A percentile compares a stretch with the other conserved stretches of the same genome.
These are phyloP conservation scores for Fusarium guadeloupense DNA, from an alignment of 2,329 filamentous ascomycete species.

Conservation along the genomic window DNA sequence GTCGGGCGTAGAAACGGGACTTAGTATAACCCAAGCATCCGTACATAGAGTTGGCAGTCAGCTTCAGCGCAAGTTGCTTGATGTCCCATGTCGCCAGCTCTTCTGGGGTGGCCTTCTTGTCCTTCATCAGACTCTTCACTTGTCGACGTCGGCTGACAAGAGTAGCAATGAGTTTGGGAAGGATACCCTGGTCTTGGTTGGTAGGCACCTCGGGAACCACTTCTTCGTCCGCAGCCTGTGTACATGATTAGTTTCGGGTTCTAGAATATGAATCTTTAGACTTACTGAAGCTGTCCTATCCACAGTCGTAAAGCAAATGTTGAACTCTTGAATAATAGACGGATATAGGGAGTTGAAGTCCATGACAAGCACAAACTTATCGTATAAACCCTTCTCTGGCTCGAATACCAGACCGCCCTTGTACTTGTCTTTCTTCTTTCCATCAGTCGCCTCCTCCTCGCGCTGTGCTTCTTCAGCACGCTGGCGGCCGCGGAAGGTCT, in stretches of 20 bases:
- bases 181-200: conserved; percentile 81
- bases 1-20: conserved; percentile 95
- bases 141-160: conserved; percentile 88
- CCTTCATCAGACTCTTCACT: conserved; percentile 97
- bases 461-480: conserved; percentile 75
- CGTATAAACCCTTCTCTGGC: conserved; percentile 95
- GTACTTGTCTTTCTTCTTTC: conserved; percentile 99
- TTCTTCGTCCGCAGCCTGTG: conserved; percentile 77
- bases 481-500: conserved; percentile 78
- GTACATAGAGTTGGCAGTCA: conserved; percentile 99
- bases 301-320: conserved; percentile 99
- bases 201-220: conserved; percentile 86
- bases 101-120: conserved; percentile 84
- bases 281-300: conserved; percentile 78
- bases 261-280: conserved; percentile 5
- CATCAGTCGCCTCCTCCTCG: conserved; percentile 74
- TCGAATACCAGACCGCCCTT: conserved; percentile 99
- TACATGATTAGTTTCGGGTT: conserved; percentile 41
- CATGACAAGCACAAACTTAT: conserved; percentile 99
- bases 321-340: conserved; percentile 98
- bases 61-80: conserved; percentile 94
- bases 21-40: conserved; percentile 97
- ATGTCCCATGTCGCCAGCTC: conserved; percentile 96
- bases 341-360: conserved; percentile 99
- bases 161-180: conserved; percentile 90